Evolutionary conservation across 1,284 basidiomycete genomes (phyloP), one percentile per base, ranked within the genome.

Genomic region (Trichosporon ovoides): DNA sequence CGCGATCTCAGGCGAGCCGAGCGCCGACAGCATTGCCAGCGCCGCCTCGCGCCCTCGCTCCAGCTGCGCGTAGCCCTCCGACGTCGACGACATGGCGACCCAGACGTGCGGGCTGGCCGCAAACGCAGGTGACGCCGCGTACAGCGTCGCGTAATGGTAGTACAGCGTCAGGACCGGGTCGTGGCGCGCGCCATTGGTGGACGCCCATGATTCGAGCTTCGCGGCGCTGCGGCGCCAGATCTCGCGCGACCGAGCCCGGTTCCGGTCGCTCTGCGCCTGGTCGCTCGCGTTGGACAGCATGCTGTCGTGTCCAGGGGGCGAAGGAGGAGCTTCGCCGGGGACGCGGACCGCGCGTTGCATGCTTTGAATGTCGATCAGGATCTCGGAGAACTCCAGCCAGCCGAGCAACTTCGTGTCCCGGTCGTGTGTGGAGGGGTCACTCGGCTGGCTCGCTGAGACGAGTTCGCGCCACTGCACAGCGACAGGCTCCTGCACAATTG

Each of bases 351-450:
- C 51, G 10, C 57, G 52, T 40, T 60, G 55, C 19, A 54, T 22
- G n/a, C 24, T 49, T 51, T 55, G 20, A 18, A 66, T 72, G 24
- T 77, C 72, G 7, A 68, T 64, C 0, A 77, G 64, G 14, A 68
- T 66, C 60, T 77, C 76, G 18, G 73, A 67, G 54, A 72, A 74
- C 61, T 77, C 75, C 18, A 76, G 58, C 76, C 76, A 77, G 4
- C 73, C 71, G n/a, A 77, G 66, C 9, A 77, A 59, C 61, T 74
- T 76, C 18, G 66, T 61, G 59, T 77, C 75, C 13, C 74, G 63
- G 64, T 77, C 76, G 24, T 71, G 61, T 3, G 70, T 69, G 0
- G 66, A 68, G 3, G 70, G 70, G 38, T 75, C 71, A 1, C 60
- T 46, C 1, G 69, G 59, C 12, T 61, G 51, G 1, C 63, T 52